These are phyloP conservation scores for Amylostereum chailletii DNA, from an alignment of 1,284 basidiomycete genomes.

Conservation along the genomic window DNA sequence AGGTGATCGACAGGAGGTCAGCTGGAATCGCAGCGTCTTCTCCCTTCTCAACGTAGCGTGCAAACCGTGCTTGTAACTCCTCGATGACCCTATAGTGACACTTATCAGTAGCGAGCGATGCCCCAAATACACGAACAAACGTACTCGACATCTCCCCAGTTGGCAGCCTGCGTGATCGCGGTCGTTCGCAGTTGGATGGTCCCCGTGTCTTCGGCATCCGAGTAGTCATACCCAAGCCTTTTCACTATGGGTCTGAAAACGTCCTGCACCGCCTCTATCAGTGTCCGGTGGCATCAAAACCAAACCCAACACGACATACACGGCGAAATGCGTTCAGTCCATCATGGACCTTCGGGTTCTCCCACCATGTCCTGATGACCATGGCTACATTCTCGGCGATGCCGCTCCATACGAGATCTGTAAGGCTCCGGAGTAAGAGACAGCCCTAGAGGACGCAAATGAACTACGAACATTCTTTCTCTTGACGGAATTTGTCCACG, in stretches of 20 bases:
- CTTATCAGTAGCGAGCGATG: too few species aligned
- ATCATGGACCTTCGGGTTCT: constrained; percentile 56
- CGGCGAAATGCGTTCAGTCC: constrained; percentile 57
- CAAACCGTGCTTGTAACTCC: constrained; percentile 73
- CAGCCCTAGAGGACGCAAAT: not conserved
- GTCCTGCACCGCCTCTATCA: too few species aligned
- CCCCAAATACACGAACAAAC: constrained; percentile 4
- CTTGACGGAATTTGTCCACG: constrained; percentile 58
- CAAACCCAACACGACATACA: constrained; percentile 28
- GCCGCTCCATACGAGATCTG: constrained; percentile 71
- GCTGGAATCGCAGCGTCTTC: constrained; percentile 78
- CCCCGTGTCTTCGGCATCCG: constrained; percentile 62
- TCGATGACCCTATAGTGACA: constrained; percentile 48
- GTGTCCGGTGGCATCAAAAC: constrained; percentile 28
- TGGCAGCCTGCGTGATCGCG: constrained; percentile 62
- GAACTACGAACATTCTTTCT: constrained; percentile 61
- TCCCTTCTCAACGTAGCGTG: constrained; percentile 58
- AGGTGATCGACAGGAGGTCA: constrained; percentile 57
- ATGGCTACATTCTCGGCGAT: constrained; percentile 48
- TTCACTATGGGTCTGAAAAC: constrained; percentile 77
- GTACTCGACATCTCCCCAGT: constrained; percentile 52
- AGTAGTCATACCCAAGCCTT: constrained; percentile 75
- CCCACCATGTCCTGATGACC: constrained; percentile 80
- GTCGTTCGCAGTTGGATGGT: constrained; percentile 70
- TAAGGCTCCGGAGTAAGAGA: constrained; percentile 2